Evolutionary conservation across 176 grass and related monocot genomes (phyloP).

Genomic region (Eragrostis curvula): DNA sequence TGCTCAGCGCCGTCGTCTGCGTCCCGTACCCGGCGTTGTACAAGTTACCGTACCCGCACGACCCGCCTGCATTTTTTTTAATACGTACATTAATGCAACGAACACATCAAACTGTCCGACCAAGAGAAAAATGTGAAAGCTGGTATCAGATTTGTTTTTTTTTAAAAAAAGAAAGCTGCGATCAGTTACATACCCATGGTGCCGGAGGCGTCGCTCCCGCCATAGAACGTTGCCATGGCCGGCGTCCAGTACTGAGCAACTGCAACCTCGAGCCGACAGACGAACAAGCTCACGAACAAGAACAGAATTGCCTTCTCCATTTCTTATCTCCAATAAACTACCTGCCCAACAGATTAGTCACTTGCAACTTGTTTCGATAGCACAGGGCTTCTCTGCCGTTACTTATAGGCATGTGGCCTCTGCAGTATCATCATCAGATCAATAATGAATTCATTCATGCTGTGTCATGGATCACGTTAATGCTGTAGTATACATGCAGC

Average conservation of each 20-base stretch:
- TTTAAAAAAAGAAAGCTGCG: no score
- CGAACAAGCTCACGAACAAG: constrained; percentile 24
- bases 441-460: background rate
- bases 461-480: constrained; percentile 25
- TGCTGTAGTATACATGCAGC: constrained; percentile 14
- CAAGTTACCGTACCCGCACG: constrained; percentile 67
- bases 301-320: constrained; percentile 12
- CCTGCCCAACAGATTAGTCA: background rate
- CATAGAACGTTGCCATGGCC: constrained; percentile 64
- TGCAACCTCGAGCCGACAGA: background rate
- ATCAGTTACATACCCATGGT: constrained; percentile 51
- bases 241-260: constrained; percentile 34
- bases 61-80: constrained; percentile 46
- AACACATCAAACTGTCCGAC: no score
- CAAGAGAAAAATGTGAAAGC: background rate
- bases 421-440: background rate
- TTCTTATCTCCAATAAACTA: background rate
- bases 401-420: constrained; percentile 38
- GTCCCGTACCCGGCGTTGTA: constrained; percentile 51
- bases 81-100: no score
- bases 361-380: background rate
- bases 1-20: constrained; percentile 61
- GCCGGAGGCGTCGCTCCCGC: constrained; percentile 47
- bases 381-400: background rate
- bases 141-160: no score